Evolutionary conservation across 2,329 filamentous ascomycete species (phyloP).

Genomic region (Bisporella sp.): DNA sequence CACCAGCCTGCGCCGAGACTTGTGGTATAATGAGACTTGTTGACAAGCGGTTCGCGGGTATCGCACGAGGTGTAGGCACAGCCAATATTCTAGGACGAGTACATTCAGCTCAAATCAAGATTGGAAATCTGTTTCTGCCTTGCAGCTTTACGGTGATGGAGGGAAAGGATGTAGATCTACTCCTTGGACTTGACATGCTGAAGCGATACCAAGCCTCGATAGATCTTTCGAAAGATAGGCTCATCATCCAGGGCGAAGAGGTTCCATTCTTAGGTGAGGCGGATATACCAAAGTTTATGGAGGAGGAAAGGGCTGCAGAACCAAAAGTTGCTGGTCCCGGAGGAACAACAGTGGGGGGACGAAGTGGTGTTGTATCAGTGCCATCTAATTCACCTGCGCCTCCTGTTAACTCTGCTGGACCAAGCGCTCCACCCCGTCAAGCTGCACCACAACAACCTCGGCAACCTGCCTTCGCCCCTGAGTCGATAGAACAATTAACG

Average conservation of each 20-base stretch:
- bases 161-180: conserved; percentile 88
- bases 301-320: conserved; percentile 68
- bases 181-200: conserved; percentile 93
- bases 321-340: conserved; percentile 79
- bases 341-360: conserved; percentile 81
- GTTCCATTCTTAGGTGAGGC: conserved; percentile 87
- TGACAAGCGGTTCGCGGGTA: conserved; percentile 83
- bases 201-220: conserved; percentile 92
- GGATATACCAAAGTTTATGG: conserved; percentile 82
- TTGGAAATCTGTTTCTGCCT: conserved; percentile 77
- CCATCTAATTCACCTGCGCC: conserved; percentile 23
- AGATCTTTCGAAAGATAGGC: conserved; percentile 75
- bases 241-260: conserved; percentile 82
- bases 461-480: conserved; percentile 35
- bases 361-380: conserved; percentile 67
- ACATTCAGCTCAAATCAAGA: conserved; percentile 90
- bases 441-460: conserved; percentile 12
- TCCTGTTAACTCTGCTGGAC: neutral
- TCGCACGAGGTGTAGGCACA: conserved; percentile 89
- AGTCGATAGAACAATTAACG: conserved; percentile 68
- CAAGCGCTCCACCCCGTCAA: conserved; percentile 9
- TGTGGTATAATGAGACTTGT: conserved; percentile 97
- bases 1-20: conserved; percentile 78
- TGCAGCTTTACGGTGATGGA: conserved; percentile 99
- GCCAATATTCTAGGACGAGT: conserved; percentile 92